Base-by-base conservation (phyloP, 345 rosid genomes). In the thale cress (Arabidopsis thaliana) region DNA sequence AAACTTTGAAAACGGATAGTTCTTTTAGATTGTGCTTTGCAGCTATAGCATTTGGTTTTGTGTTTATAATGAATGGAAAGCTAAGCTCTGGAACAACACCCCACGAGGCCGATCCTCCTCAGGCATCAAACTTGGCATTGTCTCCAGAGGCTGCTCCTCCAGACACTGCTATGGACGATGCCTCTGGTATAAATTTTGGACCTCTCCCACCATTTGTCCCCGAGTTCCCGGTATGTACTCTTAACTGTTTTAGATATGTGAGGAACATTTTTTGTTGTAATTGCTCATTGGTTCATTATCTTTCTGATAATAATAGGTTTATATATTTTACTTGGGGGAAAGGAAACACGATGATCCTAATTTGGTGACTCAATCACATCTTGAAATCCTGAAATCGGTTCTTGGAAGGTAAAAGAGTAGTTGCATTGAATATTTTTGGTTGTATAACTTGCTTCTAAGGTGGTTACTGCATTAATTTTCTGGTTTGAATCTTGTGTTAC, bases 321-420 rank as follows among this genome's bases (percentile, higher is more conserved):
- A 44, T 73, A 36, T 73, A 55, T 33, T 55, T 56, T 73, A 73
- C 71, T 44, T 73, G 71, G 78, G 78, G 78, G 78, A 65, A 24
- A 73, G 23, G 65, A 73, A 73, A 56, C 58, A 56, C 5, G 41
- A 56, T 34, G 65, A 65, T 65, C 50, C 71, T 44, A 24, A 44
- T 22, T 36, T 55, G 71, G 78, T 65, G 65, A 24, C 12, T 34
- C 57, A 25, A 2, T 65, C 71, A 24, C 78, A 73, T 55, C 30
- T 65, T 36, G 41, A 65, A 44, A 65, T 73, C 65, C 12, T 73
- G 65, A 73, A 55, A 64, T 53, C 71, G 22, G 77, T 73, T 64
- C 71, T 64, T 42, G 71, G 77, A 73, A 64, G 77, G 77, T 73
- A 55, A 14, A 53, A 25, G 49, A 65, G 25, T 74, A 50, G 59